Conservation (phyloP, 129 eudicot species). For the Oenanthe sinensis region DNA sequence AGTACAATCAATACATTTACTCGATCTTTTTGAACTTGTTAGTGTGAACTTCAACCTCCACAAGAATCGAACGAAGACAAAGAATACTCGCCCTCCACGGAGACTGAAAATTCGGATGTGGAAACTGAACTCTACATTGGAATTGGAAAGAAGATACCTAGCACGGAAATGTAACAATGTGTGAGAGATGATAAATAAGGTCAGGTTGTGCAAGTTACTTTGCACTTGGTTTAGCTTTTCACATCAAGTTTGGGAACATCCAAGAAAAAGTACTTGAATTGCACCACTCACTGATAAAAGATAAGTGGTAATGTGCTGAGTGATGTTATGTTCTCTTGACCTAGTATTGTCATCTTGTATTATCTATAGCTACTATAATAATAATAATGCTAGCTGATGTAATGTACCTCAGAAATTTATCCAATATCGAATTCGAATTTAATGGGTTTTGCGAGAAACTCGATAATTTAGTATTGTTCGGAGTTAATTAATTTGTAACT, state of each 20-base stretch:
- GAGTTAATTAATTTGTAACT: too few species aligned
- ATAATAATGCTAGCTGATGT: too few species aligned
- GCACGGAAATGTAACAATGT: neutral
- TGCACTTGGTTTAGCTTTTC: neutral
- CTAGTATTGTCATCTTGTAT: neutral
- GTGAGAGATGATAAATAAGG: neutral
- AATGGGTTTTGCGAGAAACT: too few species aligned
- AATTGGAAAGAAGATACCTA: neutral
- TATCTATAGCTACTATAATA: neutral
- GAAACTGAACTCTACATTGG: constrained; percentile 56
- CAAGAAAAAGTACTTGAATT: neutral
- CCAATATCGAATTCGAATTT: too few species aligned
- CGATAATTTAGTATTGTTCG: too few species aligned
- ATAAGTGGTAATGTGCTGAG: neutral
- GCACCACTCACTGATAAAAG: neutral
- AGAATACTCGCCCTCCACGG: constrained; percentile 23
- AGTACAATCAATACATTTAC: neutral
- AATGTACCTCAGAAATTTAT: too few species aligned
- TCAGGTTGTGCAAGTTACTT: neutral
- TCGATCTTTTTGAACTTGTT: neutral
- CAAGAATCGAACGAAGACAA: constrained; percentile 33
- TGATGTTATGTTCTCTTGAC: neutral
- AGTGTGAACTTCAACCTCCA: constrained; percentile 32
- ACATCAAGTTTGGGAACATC: neutral
- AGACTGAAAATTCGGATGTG: constrained; percentile 70